Base-by-base conservation (phyloP, 2,329 filamentous ascomycete genomes). In the Aaosphaeria arxii region DNA sequence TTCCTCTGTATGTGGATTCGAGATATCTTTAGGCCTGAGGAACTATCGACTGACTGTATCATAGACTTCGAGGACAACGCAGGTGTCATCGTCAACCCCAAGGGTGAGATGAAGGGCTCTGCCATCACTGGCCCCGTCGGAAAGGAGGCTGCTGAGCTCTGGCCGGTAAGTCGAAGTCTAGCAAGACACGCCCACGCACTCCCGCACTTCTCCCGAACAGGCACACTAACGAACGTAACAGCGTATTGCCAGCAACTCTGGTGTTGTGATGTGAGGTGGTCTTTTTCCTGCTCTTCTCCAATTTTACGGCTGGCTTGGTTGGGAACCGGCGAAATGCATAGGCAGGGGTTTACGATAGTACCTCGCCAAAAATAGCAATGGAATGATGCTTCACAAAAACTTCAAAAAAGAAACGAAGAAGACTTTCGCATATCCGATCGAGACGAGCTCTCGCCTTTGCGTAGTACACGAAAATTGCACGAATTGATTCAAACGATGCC, bases 101-200 rank as follows among this genome's bases (percentile, higher is more conserved):
- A 99, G 89, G 94, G 94, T 81, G 94, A 99, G 83, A 99, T 99
- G 94, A 99, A 99, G 88, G 94, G 94, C 74, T 96, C 91, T 62
- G 94, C 94, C 77, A 99, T 99, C 77, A 99, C 94, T 69, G 94
- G 94, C 68, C 94, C 94, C 69, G 92, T 99, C 74, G 94, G 92
- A 78, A 99, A 99, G 88, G 94, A 99, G 83, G 94, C 94, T 75
- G 94, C 94, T 77, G 94, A 99, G 83, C 85, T 99, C 71, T 99
- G 94, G 94, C 94, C 94, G 33, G 33, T 36, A 36, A 36, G 17
- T 24, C 17, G 2, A 24, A 24, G 17, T 24, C 17, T 24, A 24
- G 33, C 33, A 36, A 75, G 89, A 92, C 83, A 80, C 88, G 84
- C 55, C 40, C 41, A 31, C 44, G 30, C 36, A 6, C 33, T 11